A percentile compares a stretch with the other conserved stretches of the same genome.
These are phyloP conservation scores for Tillandsia fasciculata DNA, from an alignment of 176 grass and related monocot genomes.

Conservation along the genomic window DNA sequence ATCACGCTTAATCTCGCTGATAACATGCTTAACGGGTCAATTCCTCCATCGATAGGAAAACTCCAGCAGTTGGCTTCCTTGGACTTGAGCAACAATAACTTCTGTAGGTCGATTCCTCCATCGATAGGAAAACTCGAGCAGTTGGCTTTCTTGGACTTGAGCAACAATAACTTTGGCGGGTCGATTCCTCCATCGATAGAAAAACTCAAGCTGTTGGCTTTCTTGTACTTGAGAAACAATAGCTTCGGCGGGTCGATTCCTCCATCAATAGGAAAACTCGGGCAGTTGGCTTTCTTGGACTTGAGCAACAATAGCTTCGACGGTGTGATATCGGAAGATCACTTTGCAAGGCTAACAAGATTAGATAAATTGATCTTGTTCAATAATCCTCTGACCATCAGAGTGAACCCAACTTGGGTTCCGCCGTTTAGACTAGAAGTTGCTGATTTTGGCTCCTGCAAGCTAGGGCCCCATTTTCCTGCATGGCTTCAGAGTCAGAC, in stretches of 20 bases:
- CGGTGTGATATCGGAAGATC: slow-evolving; percentile 12
- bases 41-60: slow-evolving; percentile 15
- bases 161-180: background rate
- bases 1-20: background rate
- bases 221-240: background rate
- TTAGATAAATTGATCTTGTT: background rate
- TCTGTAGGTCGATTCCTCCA: background rate
- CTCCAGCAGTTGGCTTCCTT: background rate
- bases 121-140: slow-evolving; percentile 10
- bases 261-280: slow-evolving; percentile 6
- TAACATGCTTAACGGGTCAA: slow-evolving; percentile 13
- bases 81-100: background rate
- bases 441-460: background rate
- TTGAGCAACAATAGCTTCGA: background rate
- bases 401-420: slow-evolving; percentile 8
- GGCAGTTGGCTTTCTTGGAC: background rate
- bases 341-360: slow-evolving; percentile 1
- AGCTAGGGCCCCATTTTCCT: slow-evolving; percentile 20
- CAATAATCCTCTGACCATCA: background rate
- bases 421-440: slow-evolving; percentile 1
- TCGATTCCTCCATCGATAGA: background rate
- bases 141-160: background rate
- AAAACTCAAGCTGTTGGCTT: background rate
- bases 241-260: slow-evolving; percentile 5
- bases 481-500: slow-evolving; percentile 13